Evolutionary conservation across 2,329 filamentous ascomycete species (phyloP).

Genomic region (Triangularia setosa): DNA sequence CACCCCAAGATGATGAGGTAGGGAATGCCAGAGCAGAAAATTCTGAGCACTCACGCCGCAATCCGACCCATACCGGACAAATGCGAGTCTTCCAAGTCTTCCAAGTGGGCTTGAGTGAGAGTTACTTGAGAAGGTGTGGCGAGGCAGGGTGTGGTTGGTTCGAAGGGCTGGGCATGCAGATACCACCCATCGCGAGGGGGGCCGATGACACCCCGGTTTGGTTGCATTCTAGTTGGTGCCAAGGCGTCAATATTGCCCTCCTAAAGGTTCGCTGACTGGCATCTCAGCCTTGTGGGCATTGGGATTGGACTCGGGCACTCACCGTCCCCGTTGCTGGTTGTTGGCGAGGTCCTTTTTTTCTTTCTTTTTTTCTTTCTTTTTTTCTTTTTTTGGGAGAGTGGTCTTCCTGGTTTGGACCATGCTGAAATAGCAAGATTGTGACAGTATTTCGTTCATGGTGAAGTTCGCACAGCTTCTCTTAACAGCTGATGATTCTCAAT

Average conservation of each 20-base stretch:
- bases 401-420: background rate
- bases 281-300: slow-evolving; percentile 7
- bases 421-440: background rate
- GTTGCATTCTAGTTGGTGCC: slow-evolving; percentile 1
- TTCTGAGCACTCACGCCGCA: background rate
- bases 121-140: slow-evolving; percentile 11
- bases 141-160: slow-evolving; percentile 11
- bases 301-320: background rate
- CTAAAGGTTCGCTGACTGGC: background rate
- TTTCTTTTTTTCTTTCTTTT: too few species aligned
- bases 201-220: background rate
- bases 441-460: too few species aligned
- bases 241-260: slow-evolving; percentile 2
- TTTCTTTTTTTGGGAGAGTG: too few species aligned
- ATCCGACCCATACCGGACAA: background rate
- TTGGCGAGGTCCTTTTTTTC: too few species aligned
- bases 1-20: background rate
- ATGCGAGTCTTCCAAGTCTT: background rate
- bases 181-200: background rate
- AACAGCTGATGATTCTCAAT: background rate
- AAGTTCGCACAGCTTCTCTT: too few species aligned
- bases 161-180: background rate
- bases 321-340: background rate
- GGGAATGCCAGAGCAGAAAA: background rate
- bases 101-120: background rate